phyloP scores from a whole-genome alignment of 2,329 filamentous ascomycete species.

The Neonectria faginata region DNA sequence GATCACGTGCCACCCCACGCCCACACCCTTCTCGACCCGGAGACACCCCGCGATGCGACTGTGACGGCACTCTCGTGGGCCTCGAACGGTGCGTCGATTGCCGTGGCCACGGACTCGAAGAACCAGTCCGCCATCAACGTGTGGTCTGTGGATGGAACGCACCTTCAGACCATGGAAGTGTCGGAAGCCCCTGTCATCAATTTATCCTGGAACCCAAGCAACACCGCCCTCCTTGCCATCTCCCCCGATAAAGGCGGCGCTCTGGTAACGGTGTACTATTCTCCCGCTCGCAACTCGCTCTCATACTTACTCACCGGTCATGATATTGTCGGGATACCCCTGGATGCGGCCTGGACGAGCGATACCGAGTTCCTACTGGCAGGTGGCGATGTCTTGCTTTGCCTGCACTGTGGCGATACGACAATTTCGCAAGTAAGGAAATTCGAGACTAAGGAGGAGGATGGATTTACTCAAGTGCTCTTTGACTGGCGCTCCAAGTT shows the following conservation, averaged over 20 bases:
- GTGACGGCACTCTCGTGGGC: slow-evolving; percentile 73
- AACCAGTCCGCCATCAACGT: slow-evolving; percentile 65
- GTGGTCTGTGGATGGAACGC: slow-evolving; percentile 65
- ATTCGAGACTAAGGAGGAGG: slow-evolving; percentile 65
- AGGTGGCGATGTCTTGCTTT: slow-evolving; percentile 66
- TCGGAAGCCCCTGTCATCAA: slow-evolving; percentile 72
- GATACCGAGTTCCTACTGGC: slow-evolving; percentile 69
- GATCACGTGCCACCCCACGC: slow-evolving; percentile 56
- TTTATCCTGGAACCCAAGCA: slow-evolving; percentile 69
- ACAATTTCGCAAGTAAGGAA: slow-evolving; percentile 60
- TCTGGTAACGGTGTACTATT: slow-evolving; percentile 67
- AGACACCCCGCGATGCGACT: slow-evolving; percentile 62
- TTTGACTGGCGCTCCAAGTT: slow-evolving; percentile 66
- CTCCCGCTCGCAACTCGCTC: slow-evolving; percentile 56
- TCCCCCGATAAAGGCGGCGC: slow-evolving; percentile 66
- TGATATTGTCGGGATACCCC: slow-evolving; percentile 61
- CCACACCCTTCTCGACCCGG: slow-evolving; percentile 63
- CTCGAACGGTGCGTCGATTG: slow-evolving; percentile 65
- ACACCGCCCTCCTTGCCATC: slow-evolving; percentile 67
- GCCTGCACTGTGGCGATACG: slow-evolving; percentile 60
- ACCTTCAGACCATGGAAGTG: slow-evolving; percentile 65
- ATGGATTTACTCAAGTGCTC: slow-evolving; percentile 66
- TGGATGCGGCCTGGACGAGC: slow-evolving; percentile 71
- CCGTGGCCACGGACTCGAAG: slow-evolving; percentile 68
- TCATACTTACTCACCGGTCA: slow-evolving; percentile 63